Evolutionary conservation across 768 basidiomycete genomes (phyloP).

Genomic region (Cystobasidiopsis lactophilus): DNA sequence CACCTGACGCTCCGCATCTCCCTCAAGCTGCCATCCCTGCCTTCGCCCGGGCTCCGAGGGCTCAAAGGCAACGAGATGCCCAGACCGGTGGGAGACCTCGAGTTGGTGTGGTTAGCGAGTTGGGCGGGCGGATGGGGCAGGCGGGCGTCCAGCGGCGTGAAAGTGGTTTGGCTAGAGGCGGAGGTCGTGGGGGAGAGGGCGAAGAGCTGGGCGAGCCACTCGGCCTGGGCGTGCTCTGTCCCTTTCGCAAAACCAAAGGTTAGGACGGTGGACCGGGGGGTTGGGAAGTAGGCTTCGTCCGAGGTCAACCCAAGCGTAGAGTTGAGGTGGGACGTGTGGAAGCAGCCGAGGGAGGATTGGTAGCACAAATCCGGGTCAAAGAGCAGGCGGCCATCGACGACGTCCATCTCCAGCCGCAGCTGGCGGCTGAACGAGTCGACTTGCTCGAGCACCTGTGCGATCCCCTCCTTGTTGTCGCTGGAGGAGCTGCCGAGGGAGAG

Average conservation of each 20-base stretch:
- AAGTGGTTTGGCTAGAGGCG: background rate
- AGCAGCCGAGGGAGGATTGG: constrained; percentile 27
- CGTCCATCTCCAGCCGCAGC: background rate
- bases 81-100: constrained; percentile 5
- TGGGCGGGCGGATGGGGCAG: constrained; percentile 1
- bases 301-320: too few species aligned
- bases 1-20: constrained; percentile 65
- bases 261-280: constrained; percentile 7
- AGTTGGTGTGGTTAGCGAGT: background rate
- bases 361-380: constrained; percentile 14
- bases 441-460: background rate
- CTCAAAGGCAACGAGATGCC: constrained; percentile 5
- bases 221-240: background rate
- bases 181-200: background rate
- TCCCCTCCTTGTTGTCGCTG: background rate
- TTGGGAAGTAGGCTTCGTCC: constrained; percentile 9
- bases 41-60: constrained; percentile 23
- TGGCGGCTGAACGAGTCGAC: background rate
- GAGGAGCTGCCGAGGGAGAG: constrained; percentile 32
- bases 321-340: constrained; percentile 29
- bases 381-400: constrained; percentile 2
- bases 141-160: background rate
- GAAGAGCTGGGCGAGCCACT: background rate
- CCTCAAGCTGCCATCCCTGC: constrained; percentile 35
- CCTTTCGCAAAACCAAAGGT: background rate